phyloP scores from a whole-genome alignment of 1,284 basidiomycete species.

The Cryptococcus neoformans region DNA sequence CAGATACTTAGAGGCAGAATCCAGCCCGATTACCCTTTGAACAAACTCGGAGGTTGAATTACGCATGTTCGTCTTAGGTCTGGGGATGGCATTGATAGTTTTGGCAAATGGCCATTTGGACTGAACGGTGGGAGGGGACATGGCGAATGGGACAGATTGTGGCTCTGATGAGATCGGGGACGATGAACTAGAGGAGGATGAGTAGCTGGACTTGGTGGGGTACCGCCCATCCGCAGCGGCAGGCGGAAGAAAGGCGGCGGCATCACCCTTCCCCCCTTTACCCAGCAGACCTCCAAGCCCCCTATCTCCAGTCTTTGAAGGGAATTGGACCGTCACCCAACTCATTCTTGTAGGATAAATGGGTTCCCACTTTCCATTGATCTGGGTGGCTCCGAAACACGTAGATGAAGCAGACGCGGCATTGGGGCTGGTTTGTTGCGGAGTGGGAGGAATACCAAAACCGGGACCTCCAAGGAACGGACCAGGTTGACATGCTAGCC shows the following conservation, averaged over 20 bases:
- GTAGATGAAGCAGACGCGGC: constrained; percentile 24
- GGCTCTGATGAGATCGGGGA: constrained; percentile 14
- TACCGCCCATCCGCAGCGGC: background rate
- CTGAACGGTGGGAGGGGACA: constrained; percentile 14
- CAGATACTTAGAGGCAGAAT: constrained; percentile 60
- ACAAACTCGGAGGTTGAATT: constrained; percentile 75
- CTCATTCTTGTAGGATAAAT: constrained; percentile 29
- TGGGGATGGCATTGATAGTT: constrained; percentile 5
- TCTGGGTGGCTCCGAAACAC: constrained; percentile 31
- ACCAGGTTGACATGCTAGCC: too few species aligned
- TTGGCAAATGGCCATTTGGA: constrained; percentile 25
- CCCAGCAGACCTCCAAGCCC: constrained; percentile 32
- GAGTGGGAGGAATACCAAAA: too few species aligned
- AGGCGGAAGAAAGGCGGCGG: background rate
- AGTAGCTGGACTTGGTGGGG: constrained; percentile 16
- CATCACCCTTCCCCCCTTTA: constrained; percentile 11
- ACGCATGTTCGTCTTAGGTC: too few species aligned
- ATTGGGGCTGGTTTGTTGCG: too few species aligned
- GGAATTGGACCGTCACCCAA: constrained; percentile 42
- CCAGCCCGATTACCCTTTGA: constrained; percentile 72
- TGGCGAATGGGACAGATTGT: constrained; percentile 10
- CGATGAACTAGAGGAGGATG: constrained; percentile 26
- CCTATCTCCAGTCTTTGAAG: background rate
- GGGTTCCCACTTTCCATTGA: constrained; percentile 44
- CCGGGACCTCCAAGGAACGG: too few species aligned